A percentile compares a stretch with the other conserved stretches of the same genome.
These are phyloP conservation scores for Rosa lucieae DNA, from an alignment of 306 rosid genomes.

Conservation along the genomic window DNA sequence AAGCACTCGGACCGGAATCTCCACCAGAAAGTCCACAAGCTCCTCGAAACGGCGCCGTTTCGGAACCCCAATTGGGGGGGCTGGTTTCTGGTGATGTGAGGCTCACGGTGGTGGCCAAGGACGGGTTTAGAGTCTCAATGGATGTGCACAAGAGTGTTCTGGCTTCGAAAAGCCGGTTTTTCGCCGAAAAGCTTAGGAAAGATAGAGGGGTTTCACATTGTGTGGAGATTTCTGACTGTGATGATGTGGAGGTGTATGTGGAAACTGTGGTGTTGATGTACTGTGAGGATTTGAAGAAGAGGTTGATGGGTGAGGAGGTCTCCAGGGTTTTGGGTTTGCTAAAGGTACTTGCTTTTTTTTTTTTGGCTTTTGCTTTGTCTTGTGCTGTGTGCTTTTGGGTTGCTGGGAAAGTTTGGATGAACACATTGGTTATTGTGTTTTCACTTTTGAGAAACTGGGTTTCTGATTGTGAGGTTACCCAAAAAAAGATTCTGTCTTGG, in stretches of 20 bases:
- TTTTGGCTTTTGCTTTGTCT: neutral
- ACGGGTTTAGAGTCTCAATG: constrained; percentile 69
- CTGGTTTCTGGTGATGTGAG: constrained; percentile 47
- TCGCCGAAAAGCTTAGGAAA: constrained; percentile 64
- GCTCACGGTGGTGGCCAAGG: constrained; percentile 63
- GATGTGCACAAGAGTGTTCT: constrained; percentile 71
- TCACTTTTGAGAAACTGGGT: neutral
- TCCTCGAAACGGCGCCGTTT: constrained; percentile 55
- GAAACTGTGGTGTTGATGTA: constrained; percentile 88
- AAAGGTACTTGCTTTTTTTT: constrained; percentile 46
- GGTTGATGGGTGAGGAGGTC: constrained; percentile 60
- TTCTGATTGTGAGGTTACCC: neutral
- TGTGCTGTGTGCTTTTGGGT: neutral
- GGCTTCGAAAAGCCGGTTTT: constrained; percentile 66
- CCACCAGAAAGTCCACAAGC: constrained; percentile 50
- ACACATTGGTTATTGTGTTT: constrained; percentile 2
- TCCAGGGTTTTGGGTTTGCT: constrained; percentile 77
- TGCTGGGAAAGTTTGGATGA: constrained; percentile 23
- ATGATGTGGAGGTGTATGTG: constrained; percentile 74
- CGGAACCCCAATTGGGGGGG: constrained; percentile 37
- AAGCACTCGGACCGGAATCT: constrained; percentile 44
- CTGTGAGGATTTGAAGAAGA: constrained; percentile 57
- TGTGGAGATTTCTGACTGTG: constrained; percentile 90
- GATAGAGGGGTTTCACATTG: constrained; percentile 50
- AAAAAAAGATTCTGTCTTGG: neutral